Base-by-base conservation (phyloP, 2,329 filamentous ascomycete genomes). In the Cladosporium sp. region DNA sequence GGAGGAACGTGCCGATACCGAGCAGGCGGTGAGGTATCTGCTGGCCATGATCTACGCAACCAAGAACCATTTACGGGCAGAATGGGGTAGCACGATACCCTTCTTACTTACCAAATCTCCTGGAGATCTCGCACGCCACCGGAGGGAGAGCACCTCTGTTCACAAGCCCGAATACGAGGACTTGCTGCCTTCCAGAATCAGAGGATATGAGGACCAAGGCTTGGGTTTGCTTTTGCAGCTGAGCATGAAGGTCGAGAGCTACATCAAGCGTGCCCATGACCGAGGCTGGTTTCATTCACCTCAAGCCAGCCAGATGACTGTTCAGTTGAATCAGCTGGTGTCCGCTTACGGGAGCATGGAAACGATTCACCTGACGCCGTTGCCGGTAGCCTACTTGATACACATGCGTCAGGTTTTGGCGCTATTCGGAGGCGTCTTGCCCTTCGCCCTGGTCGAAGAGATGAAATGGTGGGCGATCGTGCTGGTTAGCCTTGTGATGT, bases 361-460 rank as follows among this genome's bases (percentile, higher is more conserved):
- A 70, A 86, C 83, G 0, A 87, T 87, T 40, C 78, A 83, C 58
- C 70, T 82, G n/a, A 86, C 84, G 0, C 83, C 83, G 0, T 79
- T 87, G 19, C 84, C 84, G 1, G 80, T 87, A 7, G 84, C 84
- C 4, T 83, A 86, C 66, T 65, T 87, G 65, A 87, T 87, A 60
- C 84, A 87, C 62, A 81, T 83, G 64, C 81, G 82, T 61, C 84
- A 87, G 70, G 84, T 86, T 0, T 75, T 87, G 0, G 83, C 82
- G 0, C 73, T 87, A 1, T 87, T 84, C 63, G 78, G 80, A 28
- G 78, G 77, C 52, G 79, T 87, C 9, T 71, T 87, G 4, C 84
- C 84, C 0, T 87, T 87, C 65, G 83, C 83, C 1, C 81, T 86
- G 71, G 83, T 85, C 0, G 78, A 81, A 45, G 81, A 85, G 52